Base-by-base conservation (phyloP, 768 basidiomycete genomes). In the Kwoniella bestiolae region DNA sequence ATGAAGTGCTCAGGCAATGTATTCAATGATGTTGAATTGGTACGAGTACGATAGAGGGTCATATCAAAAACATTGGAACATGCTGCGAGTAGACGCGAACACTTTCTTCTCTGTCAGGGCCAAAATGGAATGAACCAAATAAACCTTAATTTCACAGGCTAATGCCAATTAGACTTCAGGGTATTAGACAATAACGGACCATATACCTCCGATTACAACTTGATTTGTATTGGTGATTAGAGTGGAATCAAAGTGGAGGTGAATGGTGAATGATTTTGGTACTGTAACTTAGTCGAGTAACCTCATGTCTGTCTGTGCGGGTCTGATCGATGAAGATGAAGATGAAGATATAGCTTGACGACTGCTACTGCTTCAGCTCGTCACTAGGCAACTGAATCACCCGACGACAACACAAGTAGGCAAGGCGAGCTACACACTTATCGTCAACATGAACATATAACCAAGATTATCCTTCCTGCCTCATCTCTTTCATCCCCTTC, bases 121-220 rank as follows among this genome's bases (percentile, higher is more conserved):
- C 18, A 41, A 16, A 41, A 41, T 41, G 38, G 38, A 41, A 25
- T 47, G 46, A 47, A 47, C 46, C 46, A 47, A 47, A 47, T 47
- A 47, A 47, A 47, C 46, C 46, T 47, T 47, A 47, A 3, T 47
- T 47, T 47, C 46, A 2, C 46, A 25, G n/a, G 2, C 46, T 47
- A 47, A 47, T 47, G 46, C 11, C n/a, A n/a, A 47, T 47, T 47
- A 41, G 16, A 14, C 21, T 47, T 41, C 38, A 41, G 38, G 38
- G 38, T 41, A 41, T 18, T 41, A 8, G 38, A 41, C 8, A 9
- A 47, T 47, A 5, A 47, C 46, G 25, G 46, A 14, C 25, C 21
- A 25, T 47, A 14, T 47, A 11, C 5, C 23, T 47, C 46, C 46
- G 46, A 47, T 3, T n/a, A 47, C 21, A 23, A 21, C 21, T 47